Evolutionary conservation across 2,329 filamentous ascomycete species (phyloP), one percentile per base, ranked within the genome.

Genomic region (Aureobasidium musti): DNA sequence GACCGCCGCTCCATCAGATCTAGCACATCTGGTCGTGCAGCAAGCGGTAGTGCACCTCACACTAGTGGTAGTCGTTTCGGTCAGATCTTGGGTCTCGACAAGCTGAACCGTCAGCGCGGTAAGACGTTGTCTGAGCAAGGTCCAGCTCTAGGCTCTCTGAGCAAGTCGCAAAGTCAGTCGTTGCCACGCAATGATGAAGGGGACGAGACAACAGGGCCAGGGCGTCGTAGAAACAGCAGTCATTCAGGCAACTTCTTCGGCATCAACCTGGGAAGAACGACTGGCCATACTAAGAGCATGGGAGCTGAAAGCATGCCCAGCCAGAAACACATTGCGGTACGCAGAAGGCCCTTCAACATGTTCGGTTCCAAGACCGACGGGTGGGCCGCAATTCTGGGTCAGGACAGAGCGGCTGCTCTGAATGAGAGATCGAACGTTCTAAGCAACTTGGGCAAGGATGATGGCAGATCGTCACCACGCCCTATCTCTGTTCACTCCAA

Each of bases 101-200:
- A 77, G 71, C 82, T 88, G 65, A 86, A 88, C 59, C 86, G 86
- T 50, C 83, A 85, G 65, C 83, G 84, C 30, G 80, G 84, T 5
- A 92, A 91, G 76, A 82, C 82, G 0, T 73, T 83, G 7, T 83
- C 85, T 10, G 84, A 85, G 35, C 83, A 87, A 35, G 87, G 88
- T 0, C 88, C 88, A 6, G 81, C 84, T 1, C 77, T 92, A 8
- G 91, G 91, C 0, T 87, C 84, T 23, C 79, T 93, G 17, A 91
- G 91, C 73, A 79, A 85, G 35, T 84, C 86, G 0, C 90, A 94
- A 74, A 92, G 90, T 72, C 90, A 91, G 73, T 94, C 91, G 0
- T 87, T 95, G 70, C 91, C 91, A 6, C 80, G 85, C 41, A 52
- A 63, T n/a, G 67, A 69, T 37, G 68, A 69, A n/a, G 53, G 21